A percentile compares a stretch with the other conserved stretches of the same genome.
These are phyloP conservation scores for Calonectria montana DNA, from an alignment of 2,329 filamentous ascomycete species.

Conservation along the genomic window DNA sequence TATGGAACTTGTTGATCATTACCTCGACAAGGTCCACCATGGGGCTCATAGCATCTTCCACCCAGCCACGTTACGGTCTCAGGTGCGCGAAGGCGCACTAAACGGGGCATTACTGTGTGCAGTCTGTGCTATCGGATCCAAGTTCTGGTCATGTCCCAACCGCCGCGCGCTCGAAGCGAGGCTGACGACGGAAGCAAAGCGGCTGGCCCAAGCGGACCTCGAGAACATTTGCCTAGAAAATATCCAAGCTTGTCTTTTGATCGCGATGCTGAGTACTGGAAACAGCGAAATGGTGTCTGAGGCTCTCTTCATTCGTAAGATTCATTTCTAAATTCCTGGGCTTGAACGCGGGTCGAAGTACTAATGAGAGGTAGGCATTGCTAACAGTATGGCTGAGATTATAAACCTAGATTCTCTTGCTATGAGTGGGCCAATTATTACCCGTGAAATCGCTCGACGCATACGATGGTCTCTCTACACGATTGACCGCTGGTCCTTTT, in stretches of 20 bases:
- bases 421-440: neutral
- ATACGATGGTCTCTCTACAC: constrained; percentile 32
- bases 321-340: neutral
- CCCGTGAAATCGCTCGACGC: constrained; percentile 20
- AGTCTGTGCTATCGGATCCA: constrained; percentile 24
- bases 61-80: constrained; percentile 2
- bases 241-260: constrained; percentile 24
- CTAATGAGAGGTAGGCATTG: constrained; percentile 15
- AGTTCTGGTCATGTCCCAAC: neutral
- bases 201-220: constrained; percentile 9
- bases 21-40: constrained; percentile 25
- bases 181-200: constrained; percentile 14
- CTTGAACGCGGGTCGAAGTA: too few species aligned
- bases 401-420: neutral
- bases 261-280: constrained; percentile 12
- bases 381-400: constrained; percentile 20
- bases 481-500: constrained; percentile 33
- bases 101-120: constrained; percentile 16
- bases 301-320: constrained; percentile 23
- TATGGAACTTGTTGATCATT: constrained; percentile 18
- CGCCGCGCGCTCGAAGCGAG: neutral
- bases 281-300: constrained; percentile 20
- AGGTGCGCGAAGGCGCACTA: neutral
- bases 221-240: constrained; percentile 30
- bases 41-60: constrained; percentile 30